Base-by-base conservation (phyloP, 179 eudicot species). In the Drosera spatulata region DNA sequence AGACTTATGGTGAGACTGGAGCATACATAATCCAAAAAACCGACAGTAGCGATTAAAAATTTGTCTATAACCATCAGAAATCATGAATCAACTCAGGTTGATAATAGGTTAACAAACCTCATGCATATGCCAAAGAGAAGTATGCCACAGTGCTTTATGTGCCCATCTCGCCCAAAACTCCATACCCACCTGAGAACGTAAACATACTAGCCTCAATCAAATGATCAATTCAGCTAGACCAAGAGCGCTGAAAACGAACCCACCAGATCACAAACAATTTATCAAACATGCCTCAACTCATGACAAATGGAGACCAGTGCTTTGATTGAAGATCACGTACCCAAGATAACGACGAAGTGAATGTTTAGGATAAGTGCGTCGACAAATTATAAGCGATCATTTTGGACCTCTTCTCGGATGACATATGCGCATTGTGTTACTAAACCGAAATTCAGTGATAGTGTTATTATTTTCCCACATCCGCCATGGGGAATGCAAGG, bases 161-260 rank as follows among this genome's bases (percentile, higher is more conserved):
- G 99, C 99, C 99, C 99, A 93, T 73, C 90, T 77, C n/a, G 99
- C 99, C 99, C 99, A 93, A 64, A 77, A 89, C 69, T 93, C 99
- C 99, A 93, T 93, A 1, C 99, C 99, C 55, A 93, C 99, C 99
- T 93, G 75, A 9, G 37, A 48, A 6, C 7, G 10, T 41, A 22
- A 4, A 7, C 53, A 3, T 50, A 10, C 13, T 2, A 4, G 1
- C 49, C 7, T 6, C 49, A 22, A 22, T 22, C 33, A 22, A 22
- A 22, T 22, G 33, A 22, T 45, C 10, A 45, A 45, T 6, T 45
- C 10, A 45, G 49, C 49, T 6, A 6, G 49, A 45, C 10, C 7
- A 6, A 45, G 49, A 45, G 10, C 10, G 7, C 2, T 10, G 10
- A 45, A 10, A 45, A 45, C 7, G 10, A 45, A 45, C 7, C 7